Evolutionary conservation across 805 yeast species (phyloP), one percentile per base, ranked within the genome.

Genomic region (Myxozyma udenii): DNA sequence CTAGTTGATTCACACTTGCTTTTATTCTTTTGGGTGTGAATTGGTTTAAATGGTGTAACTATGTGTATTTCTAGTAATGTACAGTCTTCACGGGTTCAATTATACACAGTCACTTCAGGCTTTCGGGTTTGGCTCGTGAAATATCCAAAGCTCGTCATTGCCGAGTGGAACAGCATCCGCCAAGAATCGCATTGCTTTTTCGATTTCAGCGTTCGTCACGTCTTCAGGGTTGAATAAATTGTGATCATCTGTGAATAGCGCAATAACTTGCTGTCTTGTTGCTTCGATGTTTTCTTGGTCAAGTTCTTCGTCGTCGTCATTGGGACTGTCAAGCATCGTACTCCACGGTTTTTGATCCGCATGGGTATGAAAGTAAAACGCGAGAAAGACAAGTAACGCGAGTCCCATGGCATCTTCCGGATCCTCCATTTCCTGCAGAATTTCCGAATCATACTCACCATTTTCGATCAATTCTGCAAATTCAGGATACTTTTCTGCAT

Each of bases 241-340:
- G n/a, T n/a, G n/a, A n/a, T n/a, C n/a, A n/a, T n/a, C n/a, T n/a
- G n/a, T n/a, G n/a, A n/a, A n/a, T n/a, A n/a, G n/a, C n/a, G n/a
- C n/a, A n/a, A n/a, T n/a, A n/a, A n/a, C n/a, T n/a, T n/a, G n/a
- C n/a, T n/a, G n/a, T n/a, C n/a, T n/a, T n/a, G n/a, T n/a, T n/a
- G 48, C 48, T 21, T 55, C 59, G 12, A 44, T 23, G 24, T 30
- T 46, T 11, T 45, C 51, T 7, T 26, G 42, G 21, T 33, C 46
- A 18, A 45, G 26, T 11, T 30, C 47, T 12, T 32, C 36, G 4
- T 18, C 46, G 23, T 48, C 51, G 18, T 41, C 42, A 30, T 56
- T n/a, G n/a, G n/a, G n/a, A n/a, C n/a, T n/a, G n/a, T n/a, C n/a
- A n/a, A n/a, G n/a, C n/a, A n/a, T 26, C 30, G 36, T 42, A 4